phyloP scores from a whole-genome alignment of 2,329 filamentous ascomycete species.

The Aspergillus sp. region DNA sequence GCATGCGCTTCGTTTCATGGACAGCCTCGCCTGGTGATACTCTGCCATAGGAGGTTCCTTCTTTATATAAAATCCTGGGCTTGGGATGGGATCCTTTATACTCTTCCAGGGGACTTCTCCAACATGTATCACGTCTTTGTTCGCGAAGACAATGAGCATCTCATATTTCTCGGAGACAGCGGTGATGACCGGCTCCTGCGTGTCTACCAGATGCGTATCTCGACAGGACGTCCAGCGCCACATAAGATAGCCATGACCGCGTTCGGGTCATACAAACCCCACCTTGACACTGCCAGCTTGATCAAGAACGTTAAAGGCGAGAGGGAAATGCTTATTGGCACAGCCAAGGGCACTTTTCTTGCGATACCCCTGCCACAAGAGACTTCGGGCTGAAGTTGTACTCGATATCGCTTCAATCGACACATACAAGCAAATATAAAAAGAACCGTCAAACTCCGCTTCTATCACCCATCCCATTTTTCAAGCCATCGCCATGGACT shows the following conservation, averaged over 20 bases:
- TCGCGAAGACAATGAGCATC: not conserved
- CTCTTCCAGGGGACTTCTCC: not conserved
- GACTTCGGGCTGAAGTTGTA: not conserved
- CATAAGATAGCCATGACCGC: constrained; percentile 1
- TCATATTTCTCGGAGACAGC: constrained; percentile 2
- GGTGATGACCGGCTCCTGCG: constrained; percentile 1
- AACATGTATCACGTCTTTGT: constrained; percentile 1
- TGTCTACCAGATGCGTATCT: not conserved
- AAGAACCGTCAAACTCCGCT: too few relatives aligned
- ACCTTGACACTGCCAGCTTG: not conserved
- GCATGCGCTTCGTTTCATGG: not conserved
- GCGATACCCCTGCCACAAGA: not conserved
- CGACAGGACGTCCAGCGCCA: not conserved
- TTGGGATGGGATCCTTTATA: not conserved
- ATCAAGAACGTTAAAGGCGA: not conserved
- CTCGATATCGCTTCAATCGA: too few relatives aligned
- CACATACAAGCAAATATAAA: too few relatives aligned
- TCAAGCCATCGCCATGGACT: constrained; percentile 1
- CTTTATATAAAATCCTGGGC: not conserved
- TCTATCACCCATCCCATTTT: too few relatives aligned
- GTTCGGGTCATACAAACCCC: not conserved
- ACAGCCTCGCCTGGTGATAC: not conserved
- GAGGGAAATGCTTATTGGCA: not conserved
- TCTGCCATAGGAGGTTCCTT: constrained; percentile 2
- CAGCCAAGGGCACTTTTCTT: not conserved